Percentiles rank a stretch among this genome's conserved stretches.
Conservation (phyloP, 768 basidiomycete species). For the Leccinellum rugosiceps region DNA sequence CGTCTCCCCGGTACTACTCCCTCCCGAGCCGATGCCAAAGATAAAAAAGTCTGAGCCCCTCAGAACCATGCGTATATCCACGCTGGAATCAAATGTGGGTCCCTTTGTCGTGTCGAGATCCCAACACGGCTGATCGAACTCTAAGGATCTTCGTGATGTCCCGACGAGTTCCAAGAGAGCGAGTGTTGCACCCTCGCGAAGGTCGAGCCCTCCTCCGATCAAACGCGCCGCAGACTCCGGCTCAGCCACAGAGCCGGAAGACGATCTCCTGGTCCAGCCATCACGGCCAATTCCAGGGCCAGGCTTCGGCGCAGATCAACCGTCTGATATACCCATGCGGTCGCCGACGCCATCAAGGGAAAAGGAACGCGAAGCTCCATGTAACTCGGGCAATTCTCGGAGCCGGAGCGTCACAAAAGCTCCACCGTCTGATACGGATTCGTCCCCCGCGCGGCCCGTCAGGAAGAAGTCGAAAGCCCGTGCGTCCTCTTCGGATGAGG, state of each 20-base stretch:
- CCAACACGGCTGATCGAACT: conserved; percentile 6
- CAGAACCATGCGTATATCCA: conserved; percentile 1
- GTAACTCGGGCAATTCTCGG: conserved; percentile 16
- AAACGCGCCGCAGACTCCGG: conserved; percentile 13
- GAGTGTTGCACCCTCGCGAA: background rate
- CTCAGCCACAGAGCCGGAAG: conserved; percentile 32
- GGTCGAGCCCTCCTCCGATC: conserved; percentile 13
- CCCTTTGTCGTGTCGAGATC: conserved; percentile 1
- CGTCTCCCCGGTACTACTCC: conserved; percentile 43
- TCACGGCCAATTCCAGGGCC: background rate
- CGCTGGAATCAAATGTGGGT: conserved; percentile 23
- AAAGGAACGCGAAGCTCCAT: background rate
- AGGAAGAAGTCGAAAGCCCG: conserved; percentile 50
- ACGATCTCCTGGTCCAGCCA: conserved; percentile 6
- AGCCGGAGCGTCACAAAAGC: conserved; percentile 24
- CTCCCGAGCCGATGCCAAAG: conserved; percentile 15
- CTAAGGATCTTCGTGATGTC: conserved; percentile 14
- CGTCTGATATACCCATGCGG: conserved; percentile 14
- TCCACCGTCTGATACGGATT: conserved; percentile 43
- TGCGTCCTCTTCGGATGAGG: conserved; percentile 46
- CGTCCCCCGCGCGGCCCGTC: conserved; percentile 48
- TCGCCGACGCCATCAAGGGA: conserved; percentile 22
- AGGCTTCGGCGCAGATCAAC: conserved; percentile 9
- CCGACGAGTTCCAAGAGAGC: conserved; percentile 4
- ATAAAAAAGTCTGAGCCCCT: conserved; percentile 6